A percentile compares a stretch with the other conserved stretches of the same genome.
Evolutionary conservation across 2,329 filamentous ascomycete species (phyloP).

Genomic region (Fragosphaeria purpurea): DNA sequence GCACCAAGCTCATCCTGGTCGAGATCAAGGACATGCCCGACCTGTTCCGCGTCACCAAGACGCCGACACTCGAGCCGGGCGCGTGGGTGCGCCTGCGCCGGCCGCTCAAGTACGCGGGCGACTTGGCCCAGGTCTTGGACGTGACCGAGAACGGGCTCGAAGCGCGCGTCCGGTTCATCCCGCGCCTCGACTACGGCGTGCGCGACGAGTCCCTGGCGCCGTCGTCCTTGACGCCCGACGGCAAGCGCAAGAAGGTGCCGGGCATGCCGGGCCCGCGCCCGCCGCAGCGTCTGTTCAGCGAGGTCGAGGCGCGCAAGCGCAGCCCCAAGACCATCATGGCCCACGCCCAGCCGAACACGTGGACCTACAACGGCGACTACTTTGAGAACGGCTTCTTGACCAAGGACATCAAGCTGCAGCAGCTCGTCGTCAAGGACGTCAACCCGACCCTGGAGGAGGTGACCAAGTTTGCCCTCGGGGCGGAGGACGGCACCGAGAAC

Average conservation of each 20-base stretch:
- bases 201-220: conserved; percentile 57
- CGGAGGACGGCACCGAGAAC: conserved; percentile 87
- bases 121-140: conserved; percentile 85
- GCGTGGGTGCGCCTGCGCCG: conserved; percentile 86
- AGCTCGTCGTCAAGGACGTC: conserved; percentile 76
- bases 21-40: conserved; percentile 98
- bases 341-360: conserved; percentile 70
- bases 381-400: conserved; percentile 90
- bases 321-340: conserved; percentile 54
- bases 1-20: conserved; percentile 76
- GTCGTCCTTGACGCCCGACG: conserved; percentile 37
- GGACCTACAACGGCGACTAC: conserved; percentile 77
- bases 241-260: conserved; percentile 70
- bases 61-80: conserved; percentile 71
- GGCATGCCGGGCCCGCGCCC: conserved; percentile 57
- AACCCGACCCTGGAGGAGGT: conserved; percentile 92
- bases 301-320: conserved; percentile 82
- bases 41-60: conserved; percentile 81
- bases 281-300: conserved; percentile 84
- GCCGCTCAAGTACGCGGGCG: conserved; percentile 70
- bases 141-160: conserved; percentile 89
- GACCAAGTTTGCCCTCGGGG: conserved; percentile 80
- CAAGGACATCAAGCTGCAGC: conserved; percentile 86
- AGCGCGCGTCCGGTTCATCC: conserved; percentile 77
- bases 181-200: conserved; percentile 81